Evolutionary conservation across 495 filamentous ascomycete species (phyloP).

Genomic region (Hypoxylon cercidicola): DNA sequence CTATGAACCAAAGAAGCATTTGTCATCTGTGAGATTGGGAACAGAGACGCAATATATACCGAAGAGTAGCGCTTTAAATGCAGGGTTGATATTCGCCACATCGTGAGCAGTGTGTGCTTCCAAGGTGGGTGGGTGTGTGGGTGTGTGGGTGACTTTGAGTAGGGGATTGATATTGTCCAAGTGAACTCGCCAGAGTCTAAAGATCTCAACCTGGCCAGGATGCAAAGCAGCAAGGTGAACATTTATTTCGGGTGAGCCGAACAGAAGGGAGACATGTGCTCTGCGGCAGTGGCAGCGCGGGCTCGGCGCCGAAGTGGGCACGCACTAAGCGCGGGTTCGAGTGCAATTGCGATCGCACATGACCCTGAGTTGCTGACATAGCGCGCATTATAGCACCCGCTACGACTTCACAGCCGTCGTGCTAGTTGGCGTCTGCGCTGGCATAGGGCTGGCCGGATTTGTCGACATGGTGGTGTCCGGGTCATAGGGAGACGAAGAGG

Average conservation of each 20-base stretch:
- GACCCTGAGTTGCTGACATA: slow-evolving; percentile 68
- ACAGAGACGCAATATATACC: slow-evolving; percentile 65
- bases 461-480: too few species aligned
- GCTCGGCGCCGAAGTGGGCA: slow-evolving; percentile 52
- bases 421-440: too few species aligned
- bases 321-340: slow-evolving; percentile 54
- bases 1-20: slow-evolving; percentile 58
- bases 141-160: slow-evolving; percentile 63
- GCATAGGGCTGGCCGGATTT: too few species aligned
- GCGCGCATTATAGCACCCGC: slow-evolving; percentile 65
- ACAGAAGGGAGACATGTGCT: slow-evolving; percentile 59
- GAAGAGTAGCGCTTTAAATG: slow-evolving; percentile 63
- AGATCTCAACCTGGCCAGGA: slow-evolving; percentile 54
- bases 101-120: slow-evolving; percentile 52
- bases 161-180: slow-evolving; percentile 64
- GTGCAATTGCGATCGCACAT: slow-evolving; percentile 68
- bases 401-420: slow-evolving; percentile 42
- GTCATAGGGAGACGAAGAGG: too few species aligned
- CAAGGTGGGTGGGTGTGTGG: slow-evolving; percentile 61
- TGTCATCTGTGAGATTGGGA: slow-evolving; percentile 54
- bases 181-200: slow-evolving; percentile 65
- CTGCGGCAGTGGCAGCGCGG: slow-evolving; percentile 59
- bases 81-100: slow-evolving; percentile 42
- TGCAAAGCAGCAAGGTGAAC: slow-evolving; percentile 61
- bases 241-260: slow-evolving; percentile 53